Evolutionary conservation across 164 flowering plant genomes (phyloP).

Genomic region (Macadamia integrifolia): DNA sequence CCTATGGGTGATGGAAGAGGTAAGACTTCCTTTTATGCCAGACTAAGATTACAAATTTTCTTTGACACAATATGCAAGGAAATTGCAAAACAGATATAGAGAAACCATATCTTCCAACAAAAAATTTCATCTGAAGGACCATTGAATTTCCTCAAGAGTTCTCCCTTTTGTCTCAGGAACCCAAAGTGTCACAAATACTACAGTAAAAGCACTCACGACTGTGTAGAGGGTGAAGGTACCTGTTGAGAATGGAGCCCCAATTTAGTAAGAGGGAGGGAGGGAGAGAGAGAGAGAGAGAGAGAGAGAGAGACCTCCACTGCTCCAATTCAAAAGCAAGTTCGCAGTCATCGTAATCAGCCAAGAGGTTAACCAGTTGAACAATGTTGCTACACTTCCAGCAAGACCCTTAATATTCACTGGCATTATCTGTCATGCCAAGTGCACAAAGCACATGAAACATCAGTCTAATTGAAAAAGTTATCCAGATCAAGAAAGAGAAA

Average conservation of each 20-base stretch:
- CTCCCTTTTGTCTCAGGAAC: conserved; percentile 89
- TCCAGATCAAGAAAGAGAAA: no score
- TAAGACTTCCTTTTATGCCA: not conserved
- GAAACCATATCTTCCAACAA: not conserved
- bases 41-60: not conserved
- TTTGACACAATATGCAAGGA: not conserved
- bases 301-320: conserved; percentile 47
- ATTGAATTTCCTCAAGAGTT: conserved; percentile 74
- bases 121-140: conserved; percentile 49
- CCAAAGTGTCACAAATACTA: conserved; percentile 51
- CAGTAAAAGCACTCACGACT: conserved; percentile 49
- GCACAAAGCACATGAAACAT: not conserved
- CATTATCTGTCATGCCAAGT: conserved; percentile 51
- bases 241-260: conserved; percentile 20
- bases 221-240: conserved; percentile 72
- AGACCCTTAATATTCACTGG: conserved; percentile 86
- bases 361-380: conserved; percentile 52
- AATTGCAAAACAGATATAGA: not conserved
- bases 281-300: conserved; percentile 10
- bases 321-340: conserved; percentile 55
- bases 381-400: conserved; percentile 86
- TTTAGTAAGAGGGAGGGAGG: conserved; percentile 1
- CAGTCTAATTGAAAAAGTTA: no score
- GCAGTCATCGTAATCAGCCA: conserved; percentile 66
- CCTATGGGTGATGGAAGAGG: not conserved